Evolutionary conservation across 768 basidiomycete species (phyloP).

Genomic region (Daedalea quercina): DNA sequence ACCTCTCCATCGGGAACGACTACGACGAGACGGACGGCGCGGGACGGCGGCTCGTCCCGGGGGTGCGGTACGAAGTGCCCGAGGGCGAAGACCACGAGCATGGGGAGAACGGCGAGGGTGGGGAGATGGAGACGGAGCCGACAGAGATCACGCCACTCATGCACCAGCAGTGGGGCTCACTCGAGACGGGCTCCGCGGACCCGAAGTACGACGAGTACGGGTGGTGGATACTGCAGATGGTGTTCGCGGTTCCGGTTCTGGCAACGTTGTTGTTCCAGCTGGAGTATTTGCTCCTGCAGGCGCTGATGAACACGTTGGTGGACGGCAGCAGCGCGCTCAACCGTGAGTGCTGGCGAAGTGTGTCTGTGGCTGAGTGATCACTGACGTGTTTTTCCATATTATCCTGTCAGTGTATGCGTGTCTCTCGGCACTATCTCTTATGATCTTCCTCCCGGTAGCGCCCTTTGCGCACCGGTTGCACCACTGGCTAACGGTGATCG

Average conservation of each 20-base stretch:
- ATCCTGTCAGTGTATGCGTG: constrained; percentile 41
- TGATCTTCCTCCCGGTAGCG: constrained; percentile 52
- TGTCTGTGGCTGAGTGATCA: background rate
- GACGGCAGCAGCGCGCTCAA: constrained; percentile 49
- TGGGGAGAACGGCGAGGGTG: constrained; percentile 8
- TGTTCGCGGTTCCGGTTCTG: constrained; percentile 47
- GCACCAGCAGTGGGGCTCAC: constrained; percentile 20
- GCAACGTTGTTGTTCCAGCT: constrained; percentile 49
- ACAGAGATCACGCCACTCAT: constrained; percentile 57
- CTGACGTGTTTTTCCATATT: background rate
- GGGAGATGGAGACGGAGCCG: constrained; percentile 30
- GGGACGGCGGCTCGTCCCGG: constrained; percentile 15
- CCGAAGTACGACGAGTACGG: constrained; percentile 23
- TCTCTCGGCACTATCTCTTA: constrained; percentile 37
- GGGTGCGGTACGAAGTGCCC: constrained; percentile 17
- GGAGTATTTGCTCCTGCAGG: constrained; percentile 36
- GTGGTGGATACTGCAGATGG: constrained; percentile 56
- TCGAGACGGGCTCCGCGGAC: constrained; percentile 12
- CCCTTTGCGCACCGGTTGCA: constrained; percentile 57
- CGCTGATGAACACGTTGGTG: constrained; percentile 49
- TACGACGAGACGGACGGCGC: constrained; percentile 7
- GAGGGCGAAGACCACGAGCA: constrained; percentile 4
- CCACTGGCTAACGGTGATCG: constrained; percentile 27
- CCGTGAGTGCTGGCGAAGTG: constrained; percentile 32
- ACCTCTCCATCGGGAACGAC: constrained; percentile 9